Evolutionary conservation across 805 yeast genomes (phyloP).

Genomic region (Yamadazyma ubonensis): DNA sequence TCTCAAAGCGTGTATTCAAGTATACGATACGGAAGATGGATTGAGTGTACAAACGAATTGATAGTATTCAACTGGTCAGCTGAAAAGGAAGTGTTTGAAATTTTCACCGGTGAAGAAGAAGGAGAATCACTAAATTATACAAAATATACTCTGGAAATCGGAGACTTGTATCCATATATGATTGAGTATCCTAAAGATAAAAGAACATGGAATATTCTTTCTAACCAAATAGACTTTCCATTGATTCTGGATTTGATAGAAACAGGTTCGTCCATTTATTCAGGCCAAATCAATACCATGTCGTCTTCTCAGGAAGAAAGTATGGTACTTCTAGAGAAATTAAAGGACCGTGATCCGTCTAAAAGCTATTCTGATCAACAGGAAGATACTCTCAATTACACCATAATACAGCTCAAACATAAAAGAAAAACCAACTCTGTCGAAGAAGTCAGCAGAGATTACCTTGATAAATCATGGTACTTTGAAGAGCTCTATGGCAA

Average conservation of each 20-base stretch:
- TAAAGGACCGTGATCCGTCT: conserved; percentile 19
- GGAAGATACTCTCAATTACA: conserved; percentile 39
- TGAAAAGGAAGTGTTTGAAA: conserved; percentile 15
- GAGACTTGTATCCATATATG: conserved; percentile 31
- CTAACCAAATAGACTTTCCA: conserved; percentile 20
- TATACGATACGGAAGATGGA: conserved; percentile 42
- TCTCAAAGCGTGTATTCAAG: conserved; percentile 9
- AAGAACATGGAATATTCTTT: conserved; percentile 14
- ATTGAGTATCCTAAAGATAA: conserved; percentile 35
- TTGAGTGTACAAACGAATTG: conserved; percentile 33
- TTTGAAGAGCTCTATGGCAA: conserved; percentile 37
- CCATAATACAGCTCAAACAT: conserved; percentile 41
- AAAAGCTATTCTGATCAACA: neutral
- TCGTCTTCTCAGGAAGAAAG: conserved; percentile 53
- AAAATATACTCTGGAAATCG: conserved; percentile 26
- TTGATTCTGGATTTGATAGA: conserved; percentile 23
- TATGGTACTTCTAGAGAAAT: conserved; percentile 35
- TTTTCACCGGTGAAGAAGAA: conserved; percentile 16
- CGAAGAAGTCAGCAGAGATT: conserved; percentile 48
- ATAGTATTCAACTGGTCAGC: conserved; percentile 37
- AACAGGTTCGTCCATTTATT: conserved; percentile 1
- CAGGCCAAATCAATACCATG: conserved; percentile 39
- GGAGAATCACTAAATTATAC: conserved; percentile 29
- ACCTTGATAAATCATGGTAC: conserved; percentile 63
- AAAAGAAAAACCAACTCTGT: conserved; percentile 25